These are phyloP conservation scores for Epichloe sp. DNA, from an alignment of 2,329 filamentous ascomycete species.

Conservation along the genomic window DNA sequence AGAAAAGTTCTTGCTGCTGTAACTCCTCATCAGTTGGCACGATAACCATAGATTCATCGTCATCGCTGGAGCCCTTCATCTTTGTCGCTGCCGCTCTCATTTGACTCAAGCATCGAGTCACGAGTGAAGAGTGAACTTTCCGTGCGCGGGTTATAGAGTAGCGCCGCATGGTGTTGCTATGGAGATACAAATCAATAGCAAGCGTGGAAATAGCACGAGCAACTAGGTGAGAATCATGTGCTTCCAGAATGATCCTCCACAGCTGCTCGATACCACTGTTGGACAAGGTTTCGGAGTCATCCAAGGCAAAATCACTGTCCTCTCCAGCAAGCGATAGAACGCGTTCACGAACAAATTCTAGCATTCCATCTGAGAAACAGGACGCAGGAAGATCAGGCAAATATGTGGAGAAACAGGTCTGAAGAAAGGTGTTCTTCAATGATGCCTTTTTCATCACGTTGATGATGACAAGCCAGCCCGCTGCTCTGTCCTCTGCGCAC, in stretches of 20 bases:
- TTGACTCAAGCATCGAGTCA: slow-evolving; percentile 60
- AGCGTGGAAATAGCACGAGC: slow-evolving; percentile 55
- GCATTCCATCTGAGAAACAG: slow-evolving; percentile 46
- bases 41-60: slow-evolving; percentile 41
- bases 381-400: slow-evolving; percentile 42
- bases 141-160: slow-evolving; percentile 38
- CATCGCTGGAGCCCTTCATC: slow-evolving; percentile 37
- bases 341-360: slow-evolving; percentile 47
- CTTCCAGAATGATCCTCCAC: slow-evolving; percentile 70
- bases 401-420: slow-evolving; percentile 39
- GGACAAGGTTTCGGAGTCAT: slow-evolving; percentile 37
- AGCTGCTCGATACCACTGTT: slow-evolving; percentile 53
- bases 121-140: slow-evolving; percentile 54
- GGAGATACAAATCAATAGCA: slow-evolving; percentile 57
- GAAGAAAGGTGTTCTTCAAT: slow-evolving; percentile 42
- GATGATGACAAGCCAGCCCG: slow-evolving; percentile 57
- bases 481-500: slow-evolving; percentile 45
- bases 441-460: slow-evolving; percentile 25
- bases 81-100: slow-evolving; percentile 46
- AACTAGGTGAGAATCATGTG: slow-evolving; percentile 52
- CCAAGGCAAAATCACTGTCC: slow-evolving; percentile 30
- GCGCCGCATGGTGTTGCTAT: slow-evolving; percentile 35
- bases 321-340: slow-evolving; percentile 35
- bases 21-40: slow-evolving; percentile 34
- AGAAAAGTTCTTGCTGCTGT: slow-evolving; percentile 40